Conservation (phyloP, 805 yeast genomes). For the Candida corydali region DNA sequence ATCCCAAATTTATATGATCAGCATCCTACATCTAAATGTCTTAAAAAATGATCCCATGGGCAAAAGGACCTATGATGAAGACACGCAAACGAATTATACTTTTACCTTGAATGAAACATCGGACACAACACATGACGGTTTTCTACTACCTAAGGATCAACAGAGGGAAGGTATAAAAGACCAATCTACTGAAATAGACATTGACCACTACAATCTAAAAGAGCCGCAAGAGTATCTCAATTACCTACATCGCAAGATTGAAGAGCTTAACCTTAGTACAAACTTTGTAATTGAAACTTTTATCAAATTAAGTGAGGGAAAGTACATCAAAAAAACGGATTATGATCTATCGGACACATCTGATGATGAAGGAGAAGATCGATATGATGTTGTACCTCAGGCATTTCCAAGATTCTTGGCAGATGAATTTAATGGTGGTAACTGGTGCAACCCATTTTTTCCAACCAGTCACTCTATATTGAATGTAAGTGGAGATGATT, state of each 20-base stretch:
- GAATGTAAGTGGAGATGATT: slow-evolving; percentile 41
- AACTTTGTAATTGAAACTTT: slow-evolving; percentile 26
- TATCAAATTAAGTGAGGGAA: slow-evolving; percentile 28
- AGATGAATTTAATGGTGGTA: slow-evolving; percentile 72
- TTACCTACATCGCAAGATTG: slow-evolving; percentile 38
- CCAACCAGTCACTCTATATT: slow-evolving; percentile 31
- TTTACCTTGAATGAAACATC: slow-evolving; percentile 20
- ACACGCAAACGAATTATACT: slow-evolving; percentile 9
- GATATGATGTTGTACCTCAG: slow-evolving; percentile 50
- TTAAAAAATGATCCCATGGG: slow-evolving; percentile 20
- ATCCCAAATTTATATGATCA: slow-evolving; percentile 63
- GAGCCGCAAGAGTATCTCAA: slow-evolving; percentile 21
- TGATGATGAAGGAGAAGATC: slow-evolving; percentile 30
- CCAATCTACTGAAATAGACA: neutral
- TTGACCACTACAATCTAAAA: neutral
- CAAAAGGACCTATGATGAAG: neutral
- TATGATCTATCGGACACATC: slow-evolving; percentile 37
- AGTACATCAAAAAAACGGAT: slow-evolving; percentile 27
- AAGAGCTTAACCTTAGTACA: slow-evolving; percentile 29
- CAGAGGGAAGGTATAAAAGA: too few species aligned
- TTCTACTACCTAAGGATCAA: too few species aligned
- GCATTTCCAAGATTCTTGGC: slow-evolving; percentile 65
- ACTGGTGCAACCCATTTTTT: slow-evolving; percentile 70
- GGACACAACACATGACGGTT: neutral
- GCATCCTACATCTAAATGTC: slow-evolving; percentile 52